Conservation (phyloP, 1,284 basidiomycete species). For the Chondrostereum purpureum region DNA sequence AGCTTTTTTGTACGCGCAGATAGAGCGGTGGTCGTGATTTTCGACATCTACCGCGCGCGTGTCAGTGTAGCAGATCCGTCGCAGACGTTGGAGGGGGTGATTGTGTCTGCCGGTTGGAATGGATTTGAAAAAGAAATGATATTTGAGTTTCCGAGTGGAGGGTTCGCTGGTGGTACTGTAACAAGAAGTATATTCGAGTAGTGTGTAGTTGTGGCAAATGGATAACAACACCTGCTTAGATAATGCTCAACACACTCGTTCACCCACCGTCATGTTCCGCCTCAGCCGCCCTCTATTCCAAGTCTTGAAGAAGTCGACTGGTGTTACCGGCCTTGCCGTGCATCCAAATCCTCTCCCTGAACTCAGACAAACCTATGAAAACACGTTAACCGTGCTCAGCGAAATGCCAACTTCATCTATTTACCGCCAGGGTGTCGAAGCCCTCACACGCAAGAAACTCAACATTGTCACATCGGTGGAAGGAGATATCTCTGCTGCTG, state of each 20-base stretch:
- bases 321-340: constrained; percentile 68
- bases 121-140: background rate
- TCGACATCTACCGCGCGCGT: background rate
- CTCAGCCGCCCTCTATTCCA: constrained; percentile 67
- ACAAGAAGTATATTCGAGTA: constrained; percentile 1
- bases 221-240: constrained; percentile 4
- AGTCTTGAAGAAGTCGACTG: constrained; percentile 72
- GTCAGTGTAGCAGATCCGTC: constrained; percentile 47
- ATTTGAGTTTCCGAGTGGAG: background rate
- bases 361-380: constrained; percentile 70
- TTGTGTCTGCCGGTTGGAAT: background rate
- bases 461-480: constrained; percentile 65
- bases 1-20: background rate
- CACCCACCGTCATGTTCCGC: constrained; percentile 60
- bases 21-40: background rate
- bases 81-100: constrained; percentile 18
- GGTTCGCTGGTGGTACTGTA: background rate
- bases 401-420: constrained; percentile 76
- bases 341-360: constrained; percentile 78
- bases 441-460: constrained; percentile 81
- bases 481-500: constrained; percentile 60
- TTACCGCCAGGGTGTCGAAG: constrained; percentile 88
- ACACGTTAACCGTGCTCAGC: constrained; percentile 70
- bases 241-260: constrained; percentile 9
- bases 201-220: constrained; percentile 2